Evolutionary conservation across 129 eudicot species (phyloP).

Genomic region (Chrysanthemum seticuspe): DNA sequence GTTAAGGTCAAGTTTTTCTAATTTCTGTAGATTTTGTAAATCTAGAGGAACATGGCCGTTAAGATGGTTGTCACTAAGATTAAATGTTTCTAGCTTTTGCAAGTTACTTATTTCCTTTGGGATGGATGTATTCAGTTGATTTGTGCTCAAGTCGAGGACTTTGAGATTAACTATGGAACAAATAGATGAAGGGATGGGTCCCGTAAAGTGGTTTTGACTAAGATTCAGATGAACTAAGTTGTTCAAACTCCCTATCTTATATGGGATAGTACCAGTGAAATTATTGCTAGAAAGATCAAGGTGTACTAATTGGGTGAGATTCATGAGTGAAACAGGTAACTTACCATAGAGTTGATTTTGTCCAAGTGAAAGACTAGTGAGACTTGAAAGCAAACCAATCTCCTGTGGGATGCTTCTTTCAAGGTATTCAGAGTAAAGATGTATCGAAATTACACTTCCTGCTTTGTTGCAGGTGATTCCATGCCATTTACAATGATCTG

Average conservation of each 20-base stretch:
- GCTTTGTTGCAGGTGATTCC: conserved; percentile 16
- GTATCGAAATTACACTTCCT: conserved; percentile 2
- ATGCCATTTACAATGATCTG: conserved; percentile 9
- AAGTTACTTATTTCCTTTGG: conserved; percentile 20
- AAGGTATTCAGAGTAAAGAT: neutral
- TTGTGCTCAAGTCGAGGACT: conserved; percentile 3
- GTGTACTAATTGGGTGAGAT: conserved; percentile 13
- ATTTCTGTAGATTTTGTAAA: conserved; percentile 3
- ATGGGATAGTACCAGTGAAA: conserved; percentile 16
- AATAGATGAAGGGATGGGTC: conserved; percentile 17
- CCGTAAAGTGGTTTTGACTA: conserved; percentile 3
- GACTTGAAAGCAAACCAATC: conserved; percentile 13
- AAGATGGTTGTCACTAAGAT: conserved; percentile 10
- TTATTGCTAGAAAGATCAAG: conserved; percentile 20
- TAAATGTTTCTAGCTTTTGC: conserved; percentile 2
- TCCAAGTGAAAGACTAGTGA: neutral
- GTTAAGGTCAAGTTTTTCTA: conserved; percentile 19
- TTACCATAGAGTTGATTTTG: conserved; percentile 1
- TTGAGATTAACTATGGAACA: conserved; percentile 2
- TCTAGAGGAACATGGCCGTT: neutral
- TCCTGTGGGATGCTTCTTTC: conserved; percentile 16
- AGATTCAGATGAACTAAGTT: conserved; percentile 12
- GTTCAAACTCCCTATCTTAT: conserved; percentile 1
- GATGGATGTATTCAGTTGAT: conserved; percentile 6
- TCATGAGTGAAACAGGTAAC: conserved; percentile 16